A percentile compares a stretch with the other conserved stretches of the same genome.
phyloP scores from a whole-genome alignment of 2,329 filamentous ascomycete genomes.

The Apiospora saccharicola region DNA sequence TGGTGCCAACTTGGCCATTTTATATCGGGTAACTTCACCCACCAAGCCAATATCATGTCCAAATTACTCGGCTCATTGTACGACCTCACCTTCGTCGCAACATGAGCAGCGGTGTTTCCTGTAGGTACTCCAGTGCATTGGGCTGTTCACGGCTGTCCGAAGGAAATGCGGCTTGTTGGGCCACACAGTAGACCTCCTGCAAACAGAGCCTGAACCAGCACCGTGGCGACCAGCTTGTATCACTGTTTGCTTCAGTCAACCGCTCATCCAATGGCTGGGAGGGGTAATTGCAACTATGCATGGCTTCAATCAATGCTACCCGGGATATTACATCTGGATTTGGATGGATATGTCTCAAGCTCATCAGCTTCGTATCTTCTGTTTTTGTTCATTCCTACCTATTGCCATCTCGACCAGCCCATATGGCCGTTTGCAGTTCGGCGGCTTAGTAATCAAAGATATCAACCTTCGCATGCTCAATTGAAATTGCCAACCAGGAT shows the following conservation, averaged over 20 bases:
- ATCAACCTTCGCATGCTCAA: neutral
- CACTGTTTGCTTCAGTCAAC: neutral
- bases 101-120: neutral
- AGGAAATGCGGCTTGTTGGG: neutral
- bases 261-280: neutral
- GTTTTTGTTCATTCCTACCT: neutral
- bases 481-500: neutral
- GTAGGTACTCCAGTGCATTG: neutral
- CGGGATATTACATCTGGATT: neutral
- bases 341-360: neutral
- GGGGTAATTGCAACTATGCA: neutral
- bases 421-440: neutral
- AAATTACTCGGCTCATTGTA: slow-evolving; percentile 2
- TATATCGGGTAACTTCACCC: neutral
- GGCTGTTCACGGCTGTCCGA: neutral
- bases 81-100: neutral
- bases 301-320: neutral
- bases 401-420: neutral
- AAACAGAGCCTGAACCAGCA: neutral
- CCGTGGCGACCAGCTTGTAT: neutral
- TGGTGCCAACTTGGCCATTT: neutral
- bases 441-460: neutral
- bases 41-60: neutral
- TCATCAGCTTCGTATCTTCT: neutral
- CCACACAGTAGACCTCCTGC: neutral